Conservation (phyloP, 192 early-diverging fungal species). For the Chytriomyces confervae region DNA sequence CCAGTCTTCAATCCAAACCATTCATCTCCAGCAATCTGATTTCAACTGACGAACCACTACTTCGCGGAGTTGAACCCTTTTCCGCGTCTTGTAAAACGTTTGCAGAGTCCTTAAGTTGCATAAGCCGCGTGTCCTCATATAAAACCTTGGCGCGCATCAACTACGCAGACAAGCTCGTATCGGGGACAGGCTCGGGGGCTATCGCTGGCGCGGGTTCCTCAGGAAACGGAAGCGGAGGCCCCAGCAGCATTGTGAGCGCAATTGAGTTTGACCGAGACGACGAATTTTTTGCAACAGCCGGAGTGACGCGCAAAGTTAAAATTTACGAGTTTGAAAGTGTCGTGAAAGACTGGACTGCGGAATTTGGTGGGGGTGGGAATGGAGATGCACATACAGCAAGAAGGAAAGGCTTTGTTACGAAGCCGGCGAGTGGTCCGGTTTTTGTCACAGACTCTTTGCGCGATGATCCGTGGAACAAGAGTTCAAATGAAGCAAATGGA, state of each 20-base stretch:
- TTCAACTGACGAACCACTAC: neutral
- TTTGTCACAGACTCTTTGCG: constrained; percentile 26
- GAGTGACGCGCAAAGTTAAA: constrained; percentile 91
- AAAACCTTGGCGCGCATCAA: constrained; percentile 77
- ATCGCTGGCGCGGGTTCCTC: neutral
- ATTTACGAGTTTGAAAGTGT: constrained; percentile 82
- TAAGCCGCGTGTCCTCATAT: constrained; percentile 74
- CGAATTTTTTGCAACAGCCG: constrained; percentile 92
- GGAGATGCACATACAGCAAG: neutral
- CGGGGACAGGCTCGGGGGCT: neutral
- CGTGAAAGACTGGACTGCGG: constrained; percentile 37
- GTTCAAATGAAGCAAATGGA: constrained; percentile 38
- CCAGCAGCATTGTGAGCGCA: constrained; percentile 84
- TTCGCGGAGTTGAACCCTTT: neutral
- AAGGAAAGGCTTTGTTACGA: neutral
- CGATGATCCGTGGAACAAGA: neutral
- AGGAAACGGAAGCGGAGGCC: constrained; percentile 34
- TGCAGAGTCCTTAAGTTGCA: constrained; percentile 68
- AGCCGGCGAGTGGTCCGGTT: neutral
- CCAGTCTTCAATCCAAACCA: neutral
- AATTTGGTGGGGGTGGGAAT: constrained; percentile 20
- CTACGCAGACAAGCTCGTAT: constrained; percentile 72
- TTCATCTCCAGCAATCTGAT: neutral
- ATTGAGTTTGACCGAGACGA: constrained; percentile 96
- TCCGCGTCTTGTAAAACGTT: constrained; percentile 46